Conservation (phyloP, 1,139 yeast genomes). For the Hansenula lynferdii region DNA sequence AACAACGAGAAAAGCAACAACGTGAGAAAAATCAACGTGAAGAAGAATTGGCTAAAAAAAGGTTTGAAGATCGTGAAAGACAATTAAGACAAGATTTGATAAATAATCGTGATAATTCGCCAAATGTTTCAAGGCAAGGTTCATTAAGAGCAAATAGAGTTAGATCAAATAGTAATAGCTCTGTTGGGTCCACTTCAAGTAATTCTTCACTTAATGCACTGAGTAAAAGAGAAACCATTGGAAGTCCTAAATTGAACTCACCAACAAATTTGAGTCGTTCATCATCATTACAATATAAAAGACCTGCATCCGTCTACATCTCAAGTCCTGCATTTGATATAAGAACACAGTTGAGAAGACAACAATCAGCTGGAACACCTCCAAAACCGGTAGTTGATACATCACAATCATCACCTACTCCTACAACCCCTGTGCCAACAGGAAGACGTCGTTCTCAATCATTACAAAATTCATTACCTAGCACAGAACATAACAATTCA, state of each 20-base stretch:
- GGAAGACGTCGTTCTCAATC: slow-evolving; percentile 18
- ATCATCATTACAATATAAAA: slow-evolving; percentile 16
- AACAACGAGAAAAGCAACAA: no score
- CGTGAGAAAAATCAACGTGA: slow-evolving; percentile 16
- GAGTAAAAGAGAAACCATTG: neutral
- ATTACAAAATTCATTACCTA: slow-evolving; percentile 10
- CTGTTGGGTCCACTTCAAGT: slow-evolving; percentile 13
- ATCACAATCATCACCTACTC: no score
- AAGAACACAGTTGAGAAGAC: slow-evolving; percentile 20
- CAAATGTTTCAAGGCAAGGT: slow-evolving; percentile 9
- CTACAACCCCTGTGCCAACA: no score
- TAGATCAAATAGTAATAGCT: slow-evolving; percentile 16
- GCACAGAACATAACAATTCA: slow-evolving; percentile 3
- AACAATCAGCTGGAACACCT: slow-evolving; percentile 13
- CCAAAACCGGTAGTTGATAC: no score
- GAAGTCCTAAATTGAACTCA: slow-evolving; percentile 6
- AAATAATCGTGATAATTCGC: slow-evolving; percentile 14
- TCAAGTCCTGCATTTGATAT: slow-evolving; percentile 23
- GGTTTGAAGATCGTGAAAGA: slow-evolving; percentile 24
- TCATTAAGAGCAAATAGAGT: slow-evolving; percentile 7
- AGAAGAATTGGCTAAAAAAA: slow-evolving; percentile 16
- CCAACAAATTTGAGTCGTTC: slow-evolving; percentile 14
- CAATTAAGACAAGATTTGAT: slow-evolving; percentile 19
- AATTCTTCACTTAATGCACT: slow-evolving; percentile 7
- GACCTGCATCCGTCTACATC: slow-evolving; percentile 17